Evolutionary conservation across 345 rosid genomes (phyloP).

Genomic region (Syzygium grande): DNA sequence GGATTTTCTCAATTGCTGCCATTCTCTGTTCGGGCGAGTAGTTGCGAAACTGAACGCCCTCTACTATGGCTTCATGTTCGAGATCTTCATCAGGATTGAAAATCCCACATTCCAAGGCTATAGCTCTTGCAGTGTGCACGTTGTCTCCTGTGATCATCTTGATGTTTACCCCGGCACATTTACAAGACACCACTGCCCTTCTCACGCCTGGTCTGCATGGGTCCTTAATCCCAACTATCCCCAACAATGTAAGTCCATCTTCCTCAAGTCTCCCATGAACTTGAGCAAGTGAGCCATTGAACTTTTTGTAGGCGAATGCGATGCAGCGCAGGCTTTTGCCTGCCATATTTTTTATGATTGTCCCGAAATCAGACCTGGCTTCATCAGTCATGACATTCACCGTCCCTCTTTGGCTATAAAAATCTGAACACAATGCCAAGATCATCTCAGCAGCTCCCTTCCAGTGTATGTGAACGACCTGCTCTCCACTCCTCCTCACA

Average conservation of each 20-base stretch:
- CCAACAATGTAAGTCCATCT: constrained; percentile 36
- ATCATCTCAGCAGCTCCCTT: constrained; percentile 83
- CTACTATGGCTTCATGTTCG: constrained; percentile 31
- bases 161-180: constrained; percentile 57
- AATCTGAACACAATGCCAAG: constrained; percentile 55
- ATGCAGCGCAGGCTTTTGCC: constrained; percentile 65
- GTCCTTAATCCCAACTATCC: constrained; percentile 66
- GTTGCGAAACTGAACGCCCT: constrained; percentile 55
- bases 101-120: constrained; percentile 72
- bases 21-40: constrained; percentile 30
- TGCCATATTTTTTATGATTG: constrained; percentile 56
- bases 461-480: constrained; percentile 46
- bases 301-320: constrained; percentile 47
- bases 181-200: constrained; percentile 56
- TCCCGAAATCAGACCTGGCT: constrained; percentile 19
- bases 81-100: constrained; percentile 25
- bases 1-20: constrained; percentile 42
- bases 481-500: constrained; percentile 25
- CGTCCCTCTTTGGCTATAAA: constrained; percentile 38
- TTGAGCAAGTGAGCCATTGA: neutral
- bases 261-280: constrained; percentile 20
- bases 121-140: constrained; percentile 66
- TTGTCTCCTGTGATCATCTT: constrained; percentile 86
- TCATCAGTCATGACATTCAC: constrained; percentile 17
- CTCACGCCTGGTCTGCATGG: constrained; percentile 65